Base-by-base conservation (phyloP, 2,329 filamentous ascomycete species). In the Madurella mycetomatis region DNA sequence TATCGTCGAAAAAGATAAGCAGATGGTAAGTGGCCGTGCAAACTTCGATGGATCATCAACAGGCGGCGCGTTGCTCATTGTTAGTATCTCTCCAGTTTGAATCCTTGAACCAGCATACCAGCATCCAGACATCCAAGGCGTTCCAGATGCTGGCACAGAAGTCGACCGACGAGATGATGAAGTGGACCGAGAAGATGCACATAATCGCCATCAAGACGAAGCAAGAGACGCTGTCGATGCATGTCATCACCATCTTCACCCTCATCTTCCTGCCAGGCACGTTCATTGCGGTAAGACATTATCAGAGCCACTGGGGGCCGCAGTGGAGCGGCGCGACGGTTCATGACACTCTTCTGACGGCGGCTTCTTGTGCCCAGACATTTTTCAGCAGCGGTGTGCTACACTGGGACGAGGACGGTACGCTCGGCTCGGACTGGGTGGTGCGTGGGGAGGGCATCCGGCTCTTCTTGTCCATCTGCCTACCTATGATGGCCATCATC, bases 251-350 rank as follows among this genome's bases (percentile, higher is more conserved):
- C 4, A 3, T 50, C 11, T 39, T 50, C 13, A 50, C 47, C 8
- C 47, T 50, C 31, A 9, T 50, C 3, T 50, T 50, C 25, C 30
- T 50, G 9, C 47, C 47, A 4, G 47, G 47, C 8, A 50, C 47
- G 15, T 50, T 50, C 37, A 31, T 50, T 13, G 47, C 47, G 40
- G 47, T 50, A 50, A 50, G 47, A 50, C 9, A 17, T 41, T 44
- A 31, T 39, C 47, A 25, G 25, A 25, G 25, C 25, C 25, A 25
- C 25, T 7, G 25, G 25, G 25, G 25, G 25, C 4, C 25, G 25
- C 25, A 25, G 25, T 25, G 25, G 25, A 25, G 25, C 25, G 25
- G 25, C 25, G 25, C 25, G 25, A 25, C 25, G 25, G 25, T 25
- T 25, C 25, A 25, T 25, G 25, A 25, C 25, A 25, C 25, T 25